phyloP scores from a whole-genome alignment of 306 rosid genomes.

The Cicer cuneatum region DNA sequence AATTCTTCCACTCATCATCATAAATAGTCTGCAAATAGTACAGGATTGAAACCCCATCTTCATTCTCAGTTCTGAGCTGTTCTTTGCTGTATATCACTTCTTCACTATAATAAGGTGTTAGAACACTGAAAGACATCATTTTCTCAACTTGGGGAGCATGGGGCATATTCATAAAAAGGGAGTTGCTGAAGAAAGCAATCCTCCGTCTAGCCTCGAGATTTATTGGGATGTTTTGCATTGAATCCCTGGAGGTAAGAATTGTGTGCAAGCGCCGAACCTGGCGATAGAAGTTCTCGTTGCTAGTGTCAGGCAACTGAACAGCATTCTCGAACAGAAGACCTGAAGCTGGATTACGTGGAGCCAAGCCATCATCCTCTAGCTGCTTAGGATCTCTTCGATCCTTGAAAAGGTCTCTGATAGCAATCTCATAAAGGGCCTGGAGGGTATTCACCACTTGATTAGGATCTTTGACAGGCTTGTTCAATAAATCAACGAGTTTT shows the following conservation, averaged over 20 bases:
- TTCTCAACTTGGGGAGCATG: slow-evolving; percentile 99
- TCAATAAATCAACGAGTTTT: slow-evolving; percentile 73
- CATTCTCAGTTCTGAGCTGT: slow-evolving; percentile 88
- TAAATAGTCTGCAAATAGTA: slow-evolving; percentile 88
- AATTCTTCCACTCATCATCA: slow-evolving; percentile 95
- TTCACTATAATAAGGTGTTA: slow-evolving; percentile 90
- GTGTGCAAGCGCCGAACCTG: slow-evolving; percentile 90
- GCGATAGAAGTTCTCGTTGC: slow-evolving; percentile 73
- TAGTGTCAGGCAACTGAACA: slow-evolving; percentile 64
- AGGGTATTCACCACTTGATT: slow-evolving; percentile 76
- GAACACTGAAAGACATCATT: slow-evolving; percentile 95
- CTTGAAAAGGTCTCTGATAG: slow-evolving; percentile 76
- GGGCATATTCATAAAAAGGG: slow-evolving; percentile 94
- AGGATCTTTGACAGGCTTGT: slow-evolving; percentile 64
- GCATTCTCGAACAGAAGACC: slow-evolving; percentile 81
- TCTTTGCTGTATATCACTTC: slow-evolving; percentile 81
- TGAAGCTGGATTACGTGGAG: slow-evolving; percentile 62
- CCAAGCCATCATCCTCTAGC: slow-evolving; percentile 84
- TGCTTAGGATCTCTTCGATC: slow-evolving; percentile 68
- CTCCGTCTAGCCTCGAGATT: slow-evolving; percentile 98
- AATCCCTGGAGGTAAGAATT: slow-evolving; percentile 86
- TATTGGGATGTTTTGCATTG: slow-evolving; percentile 84
- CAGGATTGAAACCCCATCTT: slow-evolving; percentile 85
- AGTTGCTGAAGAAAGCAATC: slow-evolving; percentile 93
- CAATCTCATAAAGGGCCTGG: slow-evolving; percentile 93